Evolutionary conservation across 2,329 filamentous ascomycete genomes (phyloP), one percentile per base, ranked within the genome.

Genomic region (Ophidiomyces ophidiicola): DNA sequence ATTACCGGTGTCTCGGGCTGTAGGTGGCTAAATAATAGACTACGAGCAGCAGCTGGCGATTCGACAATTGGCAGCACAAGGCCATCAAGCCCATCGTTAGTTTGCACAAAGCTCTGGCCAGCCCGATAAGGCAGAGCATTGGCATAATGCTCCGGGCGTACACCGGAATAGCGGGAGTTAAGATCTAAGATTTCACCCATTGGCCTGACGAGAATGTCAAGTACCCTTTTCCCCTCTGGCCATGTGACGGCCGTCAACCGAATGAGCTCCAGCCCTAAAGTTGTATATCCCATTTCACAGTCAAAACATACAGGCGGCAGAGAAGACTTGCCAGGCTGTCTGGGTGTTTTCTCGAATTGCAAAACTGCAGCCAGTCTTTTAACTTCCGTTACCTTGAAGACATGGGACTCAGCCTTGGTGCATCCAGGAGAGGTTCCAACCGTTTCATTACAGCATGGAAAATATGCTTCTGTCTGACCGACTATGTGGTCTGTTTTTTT

Each of bases 261-360:
- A 41, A 96, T 79, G 12, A 98, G 71, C 58, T 98, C 90, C 47
- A 96, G 66, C 0, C 92, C 90, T 35, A 80, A 61, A 1, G 83
- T 82, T 0, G 92, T 98, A 55, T 93, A 96, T 3, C 83, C 84
- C 90, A 98, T 98, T 56, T 98, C 90, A 53, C 90, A 96, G 57
- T 98, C 90, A 52, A 98, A 88, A 47, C 78, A 81, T 7, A 96
- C 76, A 24, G 73, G 72, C 1, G 46, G 50, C 20, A 50, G 50
- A 15, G 41, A 45, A 26, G 46, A 50, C 44, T 58, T 53, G 8
- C 48, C 46, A 30, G 50, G 47, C 19, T 64, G 60, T 4, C 19
- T 35, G 0, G 87, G 87, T 0, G 90, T 96, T 45, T 74, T 62
- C 41, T 76, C 71, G 56, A 92, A 98, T 36, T 88, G 86, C 51